These are phyloP conservation scores for Cutaneotrichosporon curvatum DNA, from an alignment of 1,284 basidiomycete species.

Conservation along the genomic window DNA sequence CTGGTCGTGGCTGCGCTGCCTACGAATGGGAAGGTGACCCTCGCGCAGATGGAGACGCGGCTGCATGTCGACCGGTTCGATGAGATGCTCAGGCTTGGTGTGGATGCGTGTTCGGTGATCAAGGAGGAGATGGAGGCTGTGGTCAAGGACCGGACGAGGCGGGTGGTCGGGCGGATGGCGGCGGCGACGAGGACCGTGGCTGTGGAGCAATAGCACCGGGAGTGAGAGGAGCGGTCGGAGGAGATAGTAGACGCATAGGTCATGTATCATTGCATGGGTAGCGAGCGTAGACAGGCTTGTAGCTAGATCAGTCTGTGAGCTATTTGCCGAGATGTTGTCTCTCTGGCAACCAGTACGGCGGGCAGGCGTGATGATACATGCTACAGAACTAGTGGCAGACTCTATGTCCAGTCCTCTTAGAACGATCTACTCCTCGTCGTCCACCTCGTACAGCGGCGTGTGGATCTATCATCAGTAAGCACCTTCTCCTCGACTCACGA, in stretches of 20 bases:
- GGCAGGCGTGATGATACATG: no score
- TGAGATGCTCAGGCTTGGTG: slow-evolving; percentile 72
- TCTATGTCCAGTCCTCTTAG: no score
- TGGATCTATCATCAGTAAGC: slow-evolving; percentile 12
- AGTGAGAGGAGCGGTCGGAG: no score
- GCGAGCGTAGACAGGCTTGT: no score
- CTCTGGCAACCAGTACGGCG: no score
- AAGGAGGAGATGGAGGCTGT: slow-evolving; percentile 77
- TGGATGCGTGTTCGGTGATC: slow-evolving; percentile 68
- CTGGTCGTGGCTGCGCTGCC: slow-evolving; percentile 85
- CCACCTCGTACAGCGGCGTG: slow-evolving; percentile 10
- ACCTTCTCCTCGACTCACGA: slow-evolving; percentile 23
- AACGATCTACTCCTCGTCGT: slow-evolving; percentile 2
- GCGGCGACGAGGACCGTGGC: slow-evolving; percentile 4
- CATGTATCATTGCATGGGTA: no score
- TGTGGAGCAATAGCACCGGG: background rate
- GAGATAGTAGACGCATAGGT: no score
- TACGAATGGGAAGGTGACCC: slow-evolving; percentile 68
- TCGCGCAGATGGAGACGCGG: slow-evolving; percentile 90
- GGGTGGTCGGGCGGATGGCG: slow-evolving; percentile 51
- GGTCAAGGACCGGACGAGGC: slow-evolving; percentile 59
- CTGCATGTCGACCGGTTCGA: slow-evolving; percentile 87
- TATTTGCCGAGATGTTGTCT: no score
- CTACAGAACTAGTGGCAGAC: no score
- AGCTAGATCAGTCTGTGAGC: no score